Evolutionary conservation across 2,329 filamentous ascomycete genomes (phyloP).

Genomic region (Fusarium secorum): DNA sequence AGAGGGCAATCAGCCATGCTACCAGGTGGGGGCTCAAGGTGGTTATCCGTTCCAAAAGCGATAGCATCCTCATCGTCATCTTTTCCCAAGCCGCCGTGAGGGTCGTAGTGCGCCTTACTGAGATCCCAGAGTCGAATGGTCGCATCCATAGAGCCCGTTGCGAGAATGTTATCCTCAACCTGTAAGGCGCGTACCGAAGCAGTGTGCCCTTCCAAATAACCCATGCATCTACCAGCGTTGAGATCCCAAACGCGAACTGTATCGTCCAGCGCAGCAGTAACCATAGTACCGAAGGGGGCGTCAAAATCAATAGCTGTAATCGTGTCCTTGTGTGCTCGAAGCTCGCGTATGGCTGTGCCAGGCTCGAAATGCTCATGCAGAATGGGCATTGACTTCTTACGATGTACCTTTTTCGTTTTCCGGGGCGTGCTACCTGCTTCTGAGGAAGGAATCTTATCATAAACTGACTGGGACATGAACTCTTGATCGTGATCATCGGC

Average conservation of each 20-base stretch:
- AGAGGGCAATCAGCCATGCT: slow-evolving; percentile 90
- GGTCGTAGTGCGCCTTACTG: slow-evolving; percentile 84
- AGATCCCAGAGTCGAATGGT: slow-evolving; percentile 96
- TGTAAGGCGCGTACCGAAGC: slow-evolving; percentile 93
- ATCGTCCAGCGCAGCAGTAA: slow-evolving; percentile 91
- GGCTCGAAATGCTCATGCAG: slow-evolving; percentile 94
- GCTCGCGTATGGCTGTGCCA: slow-evolving; percentile 85
- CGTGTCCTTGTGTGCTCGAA: slow-evolving; percentile 86
- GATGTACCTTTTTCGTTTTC: slow-evolving; percentile 62
- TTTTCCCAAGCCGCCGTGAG: slow-evolving; percentile 68
- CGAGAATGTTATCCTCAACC: slow-evolving; percentile 93
- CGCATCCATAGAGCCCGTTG: slow-evolving; percentile 93
- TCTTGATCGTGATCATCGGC: slow-evolving; percentile 58
- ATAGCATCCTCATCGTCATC: slow-evolving; percentile 72
- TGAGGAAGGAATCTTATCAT: slow-evolving; percentile 81
- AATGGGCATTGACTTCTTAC: slow-evolving; percentile 89
- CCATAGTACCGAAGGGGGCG: slow-evolving; percentile 94
- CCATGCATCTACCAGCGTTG: slow-evolving; percentile 91
- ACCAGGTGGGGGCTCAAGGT: slow-evolving; percentile 74
- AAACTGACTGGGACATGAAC: slow-evolving; percentile 99
- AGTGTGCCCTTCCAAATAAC: slow-evolving; percentile 89
- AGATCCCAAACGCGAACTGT: slow-evolving; percentile 96
- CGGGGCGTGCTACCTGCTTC: slow-evolving; percentile 55
- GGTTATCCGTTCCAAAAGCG: slow-evolving; percentile 75
- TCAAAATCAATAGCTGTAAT: slow-evolving; percentile 96